phyloP scores from a whole-genome alignment of 352 stramenopile species.

The Globisporangium carolinianum region DNA sequence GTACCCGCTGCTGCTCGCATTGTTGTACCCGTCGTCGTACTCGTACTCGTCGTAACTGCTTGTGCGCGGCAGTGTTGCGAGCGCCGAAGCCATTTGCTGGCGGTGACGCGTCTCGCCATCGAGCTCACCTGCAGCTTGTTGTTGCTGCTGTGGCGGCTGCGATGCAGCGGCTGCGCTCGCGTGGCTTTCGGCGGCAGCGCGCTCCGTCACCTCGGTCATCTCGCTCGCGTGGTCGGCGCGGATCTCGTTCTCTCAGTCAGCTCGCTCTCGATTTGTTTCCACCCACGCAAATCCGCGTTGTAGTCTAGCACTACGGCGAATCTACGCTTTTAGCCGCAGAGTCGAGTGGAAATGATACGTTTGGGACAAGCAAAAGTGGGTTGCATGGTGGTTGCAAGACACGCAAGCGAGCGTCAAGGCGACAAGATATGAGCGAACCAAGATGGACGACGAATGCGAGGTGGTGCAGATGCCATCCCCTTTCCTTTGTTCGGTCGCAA shows the following conservation, averaged over 20 bases:
- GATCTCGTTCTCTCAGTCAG: neutral
- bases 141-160: neutral
- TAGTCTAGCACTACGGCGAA: no score
- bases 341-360: no score
- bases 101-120: conserved; percentile 23
- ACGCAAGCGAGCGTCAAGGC: no score
- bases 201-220: conserved; percentile 17
- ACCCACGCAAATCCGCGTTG: no score
- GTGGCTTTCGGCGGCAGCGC: conserved; percentile 1
- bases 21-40: conserved; percentile 11
- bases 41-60: conserved; percentile 9
- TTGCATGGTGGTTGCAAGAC: no score
- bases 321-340: no score
- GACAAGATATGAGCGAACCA: no score
- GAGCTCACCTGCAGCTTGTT: conserved; percentile 9
- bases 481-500: no score
- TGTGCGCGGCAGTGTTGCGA: conserved; percentile 24
- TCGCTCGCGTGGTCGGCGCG: neutral
- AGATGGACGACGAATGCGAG: no score
- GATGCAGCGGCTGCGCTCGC: neutral
- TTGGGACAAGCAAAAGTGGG: no score
- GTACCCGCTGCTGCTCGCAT: conserved; percentile 12
- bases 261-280: no score
- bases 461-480: no score
- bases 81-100: conserved; percentile 21